Evolutionary conservation across 345 rosid genomes (phyloP), one percentile per base, ranked within the genome.

Genomic region (Citrus glauca): DNA sequence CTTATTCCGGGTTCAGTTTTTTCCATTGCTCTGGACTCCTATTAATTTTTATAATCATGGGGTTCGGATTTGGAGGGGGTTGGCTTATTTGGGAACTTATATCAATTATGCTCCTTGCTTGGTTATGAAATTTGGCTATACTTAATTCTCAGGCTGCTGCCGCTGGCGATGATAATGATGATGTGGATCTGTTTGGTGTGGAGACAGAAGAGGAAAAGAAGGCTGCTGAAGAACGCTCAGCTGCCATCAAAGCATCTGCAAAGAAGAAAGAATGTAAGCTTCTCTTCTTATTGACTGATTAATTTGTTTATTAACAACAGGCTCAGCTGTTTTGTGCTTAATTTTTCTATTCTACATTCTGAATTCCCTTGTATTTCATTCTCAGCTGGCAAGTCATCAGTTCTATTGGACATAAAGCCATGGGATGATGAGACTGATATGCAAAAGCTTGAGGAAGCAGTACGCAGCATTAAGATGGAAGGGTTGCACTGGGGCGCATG

Each of bases 381-480:
- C 17, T 48, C 81, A 92, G 95, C 91, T 67, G 95, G 97, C 32
- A 91, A 93, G 88, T 93, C 97, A 1, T 91, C 93, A 17, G 93
- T 91, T 35, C 73, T 93, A 66, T 45, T 93, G 85, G 96, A 93
- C 77, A 71, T 93, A 55, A 93, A 93, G 78, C 97, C 97, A 4
- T 91, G 97, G 97, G 94, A 93, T 77, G 97, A 93, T 81, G 97
- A 93, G 80, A 93, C 97, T 6, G 95, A 93, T 87, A 93, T 93
- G 97, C 85, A 90, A 83, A 93, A 90, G 84, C 91, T 91, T 3
- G 95, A 93, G 82, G 95, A 91, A 79, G 87, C 89, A 30, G 97
- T 91, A 48, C 84, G 96, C 77, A 73, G 91, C 38, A 72, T 93
- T 62, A 48, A 91, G 72, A 83, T 85, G 93, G 94, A 89, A 67